phyloP scores from a whole-genome alignment of 2,329 filamentous ascomycete species.

The Diaporthe sp. region DNA sequence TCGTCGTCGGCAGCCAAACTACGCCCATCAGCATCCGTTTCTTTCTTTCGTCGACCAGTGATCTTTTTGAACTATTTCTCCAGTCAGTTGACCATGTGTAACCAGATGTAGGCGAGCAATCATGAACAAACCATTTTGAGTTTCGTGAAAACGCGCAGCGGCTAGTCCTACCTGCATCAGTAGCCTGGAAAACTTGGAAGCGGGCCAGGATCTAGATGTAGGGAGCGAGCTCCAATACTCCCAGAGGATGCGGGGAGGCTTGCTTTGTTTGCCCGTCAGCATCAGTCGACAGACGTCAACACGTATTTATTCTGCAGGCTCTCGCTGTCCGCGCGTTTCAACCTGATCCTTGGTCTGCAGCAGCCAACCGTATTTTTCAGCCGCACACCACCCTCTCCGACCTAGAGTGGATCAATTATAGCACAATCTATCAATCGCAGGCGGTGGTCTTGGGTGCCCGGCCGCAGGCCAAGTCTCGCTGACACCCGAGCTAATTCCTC shows the following conservation, averaged over 20 bases:
- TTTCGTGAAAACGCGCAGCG: neutral
- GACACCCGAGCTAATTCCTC: neutral
- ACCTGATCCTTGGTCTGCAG: neutral
- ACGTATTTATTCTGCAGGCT: neutral
- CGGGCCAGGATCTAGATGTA: neutral
- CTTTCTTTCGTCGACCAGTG: neutral
- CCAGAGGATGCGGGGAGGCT: neutral
- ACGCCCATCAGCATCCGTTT: neutral
- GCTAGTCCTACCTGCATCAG: neutral
- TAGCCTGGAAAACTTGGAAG: neutral
- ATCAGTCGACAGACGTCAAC: neutral
- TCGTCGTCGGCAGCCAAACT: neutral
- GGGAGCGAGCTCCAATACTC: neutral
- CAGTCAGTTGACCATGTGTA: neutral
- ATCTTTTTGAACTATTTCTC: neutral
- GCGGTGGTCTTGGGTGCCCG: neutral
- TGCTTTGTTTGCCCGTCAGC: conserved; percentile 1
- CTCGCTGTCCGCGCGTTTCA: neutral
- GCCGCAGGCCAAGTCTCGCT: neutral
- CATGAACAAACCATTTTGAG: neutral
- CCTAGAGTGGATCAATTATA: neutral
- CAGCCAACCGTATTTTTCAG: neutral
- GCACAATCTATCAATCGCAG: neutral
- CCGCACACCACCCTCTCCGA: neutral
- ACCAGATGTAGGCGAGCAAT: no score